Evolutionary conservation across 371 early-diverging fungal genomes (phyloP).

Genomic region (Actinomucor elegans): DNA sequence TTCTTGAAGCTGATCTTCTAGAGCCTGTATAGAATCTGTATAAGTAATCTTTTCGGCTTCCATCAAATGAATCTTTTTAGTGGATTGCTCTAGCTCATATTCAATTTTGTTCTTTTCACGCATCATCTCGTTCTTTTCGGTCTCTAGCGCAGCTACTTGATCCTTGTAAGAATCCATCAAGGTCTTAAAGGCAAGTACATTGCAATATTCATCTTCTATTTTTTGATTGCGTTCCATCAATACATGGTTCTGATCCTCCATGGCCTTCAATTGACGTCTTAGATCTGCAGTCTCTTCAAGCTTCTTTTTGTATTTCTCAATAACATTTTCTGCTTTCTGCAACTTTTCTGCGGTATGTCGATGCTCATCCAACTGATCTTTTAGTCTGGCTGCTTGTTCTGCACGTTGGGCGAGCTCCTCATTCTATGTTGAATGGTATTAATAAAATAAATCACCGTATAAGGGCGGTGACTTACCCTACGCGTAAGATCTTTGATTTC

Average conservation of each 20-base stretch:
- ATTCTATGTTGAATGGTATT: conserved; percentile 30
- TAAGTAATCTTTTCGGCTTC: conserved; percentile 69
- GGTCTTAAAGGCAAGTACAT: conserved; percentile 74
- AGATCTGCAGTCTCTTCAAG: conserved; percentile 85
- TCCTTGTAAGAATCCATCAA: conserved; percentile 87
- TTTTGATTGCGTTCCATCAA: conserved; percentile 66
- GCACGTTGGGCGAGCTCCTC: conserved; percentile 58
- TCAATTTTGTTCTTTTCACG: conserved; percentile 74
- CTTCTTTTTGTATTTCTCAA: conserved; percentile 94
- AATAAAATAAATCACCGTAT: neutral
- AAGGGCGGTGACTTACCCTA: conserved; percentile 47
- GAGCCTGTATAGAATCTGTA: conserved; percentile 69
- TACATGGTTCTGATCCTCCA: conserved; percentile 79
- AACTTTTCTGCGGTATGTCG: conserved; percentile 85
- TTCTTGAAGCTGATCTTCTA: conserved; percentile 85
- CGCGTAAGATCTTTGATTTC: conserved; percentile 68
- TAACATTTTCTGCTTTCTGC: conserved; percentile 87
- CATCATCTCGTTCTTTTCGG: conserved; percentile 63
- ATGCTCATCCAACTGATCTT: conserved; percentile 90
- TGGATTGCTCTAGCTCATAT: conserved; percentile 66
- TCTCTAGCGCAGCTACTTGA: conserved; percentile 74
- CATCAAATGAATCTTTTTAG: conserved; percentile 61
- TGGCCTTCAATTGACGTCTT: conserved; percentile 73
- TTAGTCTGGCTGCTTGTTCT: conserved; percentile 69
- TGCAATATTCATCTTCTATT: conserved; percentile 87